Conservation (phyloP, 345 rosid species). For the Eucalyptus pumila region DNA sequence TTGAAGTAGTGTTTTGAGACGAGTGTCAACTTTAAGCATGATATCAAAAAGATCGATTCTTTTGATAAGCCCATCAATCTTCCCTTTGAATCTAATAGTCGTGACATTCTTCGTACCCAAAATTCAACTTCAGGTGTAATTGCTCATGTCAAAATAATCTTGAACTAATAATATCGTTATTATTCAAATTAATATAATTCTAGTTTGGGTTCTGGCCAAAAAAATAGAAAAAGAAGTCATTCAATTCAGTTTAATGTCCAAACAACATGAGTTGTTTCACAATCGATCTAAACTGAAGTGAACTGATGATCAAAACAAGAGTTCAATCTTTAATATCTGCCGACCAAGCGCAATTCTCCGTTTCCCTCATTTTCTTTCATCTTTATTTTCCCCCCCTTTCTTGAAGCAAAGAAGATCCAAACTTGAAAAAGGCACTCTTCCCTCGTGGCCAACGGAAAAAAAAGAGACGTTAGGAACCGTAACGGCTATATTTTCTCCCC, state of each 20-base stretch:
- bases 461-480: slow-evolving; percentile 15
- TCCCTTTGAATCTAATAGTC: background rate
- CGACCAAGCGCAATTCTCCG: background rate
- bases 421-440: background rate
- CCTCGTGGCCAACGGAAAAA: background rate
- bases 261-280: background rate
- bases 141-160: background rate
- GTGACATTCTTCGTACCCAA: rapidly evolving
- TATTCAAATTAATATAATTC: background rate
- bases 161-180: background rate
- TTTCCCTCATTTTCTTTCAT: background rate
- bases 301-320: background rate
- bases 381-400: background rate
- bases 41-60: background rate
- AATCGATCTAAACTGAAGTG: background rate
- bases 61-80: background rate
- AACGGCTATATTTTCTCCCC: slow-evolving; percentile 31
- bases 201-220: rapidly evolving
- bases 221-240: background rate
- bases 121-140: rapidly evolving
- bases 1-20: background rate
- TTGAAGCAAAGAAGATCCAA: background rate
- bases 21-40: background rate
- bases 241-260: background rate
- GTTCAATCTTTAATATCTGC: background rate